A percentile compares a stretch with the other conserved stretches of the same genome.
These are phyloP conservation scores for Paramecium sonneborni DNA, from an alignment of 73 alveolate species.

Conservation along the genomic window DNA sequence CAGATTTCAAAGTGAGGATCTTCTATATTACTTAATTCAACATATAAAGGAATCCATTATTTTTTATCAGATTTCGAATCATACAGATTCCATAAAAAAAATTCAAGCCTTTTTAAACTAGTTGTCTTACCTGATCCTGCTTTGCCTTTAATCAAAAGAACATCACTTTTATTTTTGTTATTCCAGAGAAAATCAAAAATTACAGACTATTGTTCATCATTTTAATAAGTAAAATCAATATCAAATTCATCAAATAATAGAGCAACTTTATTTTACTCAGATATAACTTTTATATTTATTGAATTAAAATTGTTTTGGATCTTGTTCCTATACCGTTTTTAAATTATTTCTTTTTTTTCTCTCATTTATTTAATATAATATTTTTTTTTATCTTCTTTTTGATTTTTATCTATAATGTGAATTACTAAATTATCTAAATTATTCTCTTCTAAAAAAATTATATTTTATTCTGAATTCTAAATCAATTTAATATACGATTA, in stretches of 20 bases:
- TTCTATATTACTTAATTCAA: neutral
- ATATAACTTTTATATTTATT: no score
- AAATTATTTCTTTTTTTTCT: no score
- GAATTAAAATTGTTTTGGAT: no score
- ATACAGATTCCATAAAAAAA: neutral
- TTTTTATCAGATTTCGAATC: neutral
- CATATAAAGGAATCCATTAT: neutral
- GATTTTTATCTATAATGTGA: no score
- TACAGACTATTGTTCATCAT: neutral
- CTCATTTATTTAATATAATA: no score
- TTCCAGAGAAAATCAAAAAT: neutral
- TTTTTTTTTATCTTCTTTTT: no score
- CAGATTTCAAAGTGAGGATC: neutral
- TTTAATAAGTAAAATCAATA: neutral
- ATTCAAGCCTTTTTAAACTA: neutral
- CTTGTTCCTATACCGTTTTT: no score
- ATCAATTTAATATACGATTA: no score
- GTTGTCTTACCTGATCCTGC: neutral
- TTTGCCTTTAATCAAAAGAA: neutral
- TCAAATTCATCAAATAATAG: neutral
- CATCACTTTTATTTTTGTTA: neutral
- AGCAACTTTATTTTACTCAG: neutral
- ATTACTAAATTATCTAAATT: no score
- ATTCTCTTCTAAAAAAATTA: no score
- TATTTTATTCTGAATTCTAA: no score